Evolutionary conservation across 2,329 filamentous ascomycete genomes (phyloP), one percentile per base, ranked within the genome.

Genomic region (Aspergillus ibericus): DNA sequence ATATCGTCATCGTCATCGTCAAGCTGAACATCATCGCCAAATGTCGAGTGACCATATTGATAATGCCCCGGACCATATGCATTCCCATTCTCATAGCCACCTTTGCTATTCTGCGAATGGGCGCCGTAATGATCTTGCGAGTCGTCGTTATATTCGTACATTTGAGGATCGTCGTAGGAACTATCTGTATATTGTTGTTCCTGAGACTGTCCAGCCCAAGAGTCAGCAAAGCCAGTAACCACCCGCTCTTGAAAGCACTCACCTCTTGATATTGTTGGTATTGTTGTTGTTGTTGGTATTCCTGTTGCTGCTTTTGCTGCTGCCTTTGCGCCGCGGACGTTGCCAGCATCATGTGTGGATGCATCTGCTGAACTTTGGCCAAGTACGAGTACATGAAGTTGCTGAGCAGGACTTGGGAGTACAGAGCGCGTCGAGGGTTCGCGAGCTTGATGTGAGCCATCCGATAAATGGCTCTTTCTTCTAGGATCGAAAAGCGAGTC

Each of bases 351-450:
- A 97, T 91, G 71, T 96, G 91, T 44, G 95, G 95, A 75, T 99
- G 95, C 91, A 97, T 97, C 70, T 96, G 92, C 77, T 99, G 95
- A 47, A 99, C 95, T 75, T 98, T 99, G 62, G 95, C 95, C 64
- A 99, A 84, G 74, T 99, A 99, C 58, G 92, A 95, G 79, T 99
- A 99, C 95, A 99, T 99, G 77, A 99, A 99, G 75, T 99, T 99
- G 77, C 93, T 97, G 66, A 99, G 84, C 59, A 99, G 82, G 20
- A 99, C 95, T 75, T 99, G 95, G 60, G 93, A 97, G 71, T 96
- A 89, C 53, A 99, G 79, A 40, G 93, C 90, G 56, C 95, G 88
- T 46, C 93, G 88, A 36, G 95, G 95, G 72, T 99, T 98, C n/a
- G 95, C 95, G 61, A 99, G 85, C 77, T 99, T 99, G 78, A 98